Evolutionary conservation across 306 rosid species (phyloP).

Genomic region (Arachis stenosperma): DNA sequence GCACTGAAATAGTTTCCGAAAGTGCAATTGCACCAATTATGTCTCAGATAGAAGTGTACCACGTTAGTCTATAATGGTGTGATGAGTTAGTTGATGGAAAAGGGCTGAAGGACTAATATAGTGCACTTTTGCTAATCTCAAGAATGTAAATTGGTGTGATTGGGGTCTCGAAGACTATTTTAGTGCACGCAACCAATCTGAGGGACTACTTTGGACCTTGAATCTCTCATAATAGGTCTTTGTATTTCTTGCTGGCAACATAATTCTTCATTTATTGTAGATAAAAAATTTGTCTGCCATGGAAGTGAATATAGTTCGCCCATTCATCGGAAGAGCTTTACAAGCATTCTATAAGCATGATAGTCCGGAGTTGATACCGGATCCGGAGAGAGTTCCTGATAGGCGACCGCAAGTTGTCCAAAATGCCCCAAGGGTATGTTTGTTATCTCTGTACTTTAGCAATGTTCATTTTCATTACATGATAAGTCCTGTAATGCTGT

Average conservation of each 20-base stretch:
- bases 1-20: too few relatives aligned
- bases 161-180: too few relatives aligned
- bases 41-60: too few relatives aligned
- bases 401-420: slow-evolving; percentile 67
- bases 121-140: too few relatives aligned
- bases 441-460: background rate
- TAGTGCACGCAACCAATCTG: too few relatives aligned
- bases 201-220: background rate
- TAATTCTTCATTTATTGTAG: slow-evolving; percentile 48
- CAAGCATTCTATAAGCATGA: slow-evolving; percentile 92
- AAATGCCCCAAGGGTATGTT: slow-evolving; percentile 77
- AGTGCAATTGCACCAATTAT: too few relatives aligned
- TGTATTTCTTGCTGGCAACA: slow-evolving; percentile 8
- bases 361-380: slow-evolving; percentile 83
- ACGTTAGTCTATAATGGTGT: too few relatives aligned
- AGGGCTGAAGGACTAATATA: too few relatives aligned
- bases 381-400: slow-evolving; percentile 72
- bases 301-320: slow-evolving; percentile 98
- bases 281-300: slow-evolving; percentile 88
- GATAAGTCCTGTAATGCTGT: slow-evolving; percentile 14
- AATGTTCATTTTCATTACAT: slow-evolving; percentile 1
- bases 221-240: slow-evolving; percentile 4
- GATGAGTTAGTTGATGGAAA: too few relatives aligned
- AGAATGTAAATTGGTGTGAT: too few relatives aligned
- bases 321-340: slow-evolving; percentile 87